Conservation (phyloP, 2,329 filamentous ascomycete genomes). For the Hypoxylon sp. region DNA sequence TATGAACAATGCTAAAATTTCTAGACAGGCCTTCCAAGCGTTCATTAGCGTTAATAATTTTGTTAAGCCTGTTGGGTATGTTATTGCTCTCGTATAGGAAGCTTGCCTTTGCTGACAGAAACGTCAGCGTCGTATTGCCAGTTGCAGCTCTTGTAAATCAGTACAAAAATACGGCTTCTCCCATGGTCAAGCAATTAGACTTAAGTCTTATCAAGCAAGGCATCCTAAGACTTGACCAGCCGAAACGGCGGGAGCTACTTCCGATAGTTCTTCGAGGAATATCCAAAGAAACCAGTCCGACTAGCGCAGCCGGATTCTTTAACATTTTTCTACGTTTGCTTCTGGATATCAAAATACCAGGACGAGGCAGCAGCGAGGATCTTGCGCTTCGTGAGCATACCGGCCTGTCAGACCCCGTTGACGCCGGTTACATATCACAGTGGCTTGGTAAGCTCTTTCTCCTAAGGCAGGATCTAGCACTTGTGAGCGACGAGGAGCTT, state of each 20-base stretch:
- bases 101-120: not conserved
- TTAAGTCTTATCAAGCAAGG: conserved; percentile 90
- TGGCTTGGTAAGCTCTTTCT: conserved; percentile 83
- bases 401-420: conserved; percentile 70
- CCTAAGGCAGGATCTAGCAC: conserved; percentile 59
- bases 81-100: conserved; percentile 12
- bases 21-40: conserved; percentile 57
- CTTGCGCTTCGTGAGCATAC: conserved; percentile 70
- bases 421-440: conserved; percentile 76
- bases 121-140: conserved; percentile 74
- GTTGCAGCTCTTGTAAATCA: conserved; percentile 86
- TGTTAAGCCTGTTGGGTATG: conserved; percentile 60
- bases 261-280: conserved; percentile 75
- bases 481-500: conserved; percentile 41
- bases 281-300: conserved; percentile 63
- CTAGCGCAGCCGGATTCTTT: conserved; percentile 70
- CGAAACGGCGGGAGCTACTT: conserved; percentile 76
- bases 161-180: conserved; percentile 80
- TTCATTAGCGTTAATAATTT: conserved; percentile 63
- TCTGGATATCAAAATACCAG: conserved; percentile 74
- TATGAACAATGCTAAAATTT: conserved; percentile 29
- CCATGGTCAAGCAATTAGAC: conserved; percentile 87
- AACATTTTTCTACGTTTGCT: conserved; percentile 83
- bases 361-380: conserved; percentile 82
- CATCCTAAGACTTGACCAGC: conserved; percentile 56